Percentiles rank a stretch among this genome's conserved stretches.
phyloP scores from a whole-genome alignment of 176 grass and related monocot species.

The Cenchrus americanus region DNA sequence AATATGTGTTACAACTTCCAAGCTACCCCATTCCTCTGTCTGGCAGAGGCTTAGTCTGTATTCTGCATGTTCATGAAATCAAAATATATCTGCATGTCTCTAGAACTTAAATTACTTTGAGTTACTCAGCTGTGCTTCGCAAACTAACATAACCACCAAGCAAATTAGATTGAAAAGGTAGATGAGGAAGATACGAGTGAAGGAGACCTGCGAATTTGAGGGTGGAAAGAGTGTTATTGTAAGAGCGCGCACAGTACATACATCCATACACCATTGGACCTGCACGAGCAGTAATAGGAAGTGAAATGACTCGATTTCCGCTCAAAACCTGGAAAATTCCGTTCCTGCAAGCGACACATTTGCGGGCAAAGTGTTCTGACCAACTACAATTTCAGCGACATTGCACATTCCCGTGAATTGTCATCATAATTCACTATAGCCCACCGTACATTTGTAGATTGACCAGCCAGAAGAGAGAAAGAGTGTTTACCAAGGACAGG shows the following conservation, averaged over 20 bases:
- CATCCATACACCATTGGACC: slow-evolving; percentile 98
- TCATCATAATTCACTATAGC: neutral
- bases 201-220: slow-evolving; percentile 80
- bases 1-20: slow-evolving; percentile 1
- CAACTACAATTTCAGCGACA: slow-evolving; percentile 11
- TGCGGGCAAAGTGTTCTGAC: neutral
- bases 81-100: neutral
- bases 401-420: neutral
- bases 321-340: neutral
- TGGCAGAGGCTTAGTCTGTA: neutral
- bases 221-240: slow-evolving; percentile 71
- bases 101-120: neutral
- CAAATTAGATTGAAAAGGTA: neutral
- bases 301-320: neutral
- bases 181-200: neutral
- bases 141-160: neutral
- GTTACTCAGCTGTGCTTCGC: neutral
- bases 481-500: slow-evolving; percentile 49
- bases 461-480: too few species aligned
- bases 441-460: neutral
- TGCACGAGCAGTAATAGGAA: slow-evolving; percentile 25
- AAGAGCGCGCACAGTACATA: slow-evolving; percentile 81
- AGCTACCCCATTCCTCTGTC: neutral
- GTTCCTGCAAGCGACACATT: neutral
- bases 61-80: neutral